phyloP scores from a whole-genome alignment of 2,329 filamentous ascomycete genomes.

The Hypoxylon sp. region DNA sequence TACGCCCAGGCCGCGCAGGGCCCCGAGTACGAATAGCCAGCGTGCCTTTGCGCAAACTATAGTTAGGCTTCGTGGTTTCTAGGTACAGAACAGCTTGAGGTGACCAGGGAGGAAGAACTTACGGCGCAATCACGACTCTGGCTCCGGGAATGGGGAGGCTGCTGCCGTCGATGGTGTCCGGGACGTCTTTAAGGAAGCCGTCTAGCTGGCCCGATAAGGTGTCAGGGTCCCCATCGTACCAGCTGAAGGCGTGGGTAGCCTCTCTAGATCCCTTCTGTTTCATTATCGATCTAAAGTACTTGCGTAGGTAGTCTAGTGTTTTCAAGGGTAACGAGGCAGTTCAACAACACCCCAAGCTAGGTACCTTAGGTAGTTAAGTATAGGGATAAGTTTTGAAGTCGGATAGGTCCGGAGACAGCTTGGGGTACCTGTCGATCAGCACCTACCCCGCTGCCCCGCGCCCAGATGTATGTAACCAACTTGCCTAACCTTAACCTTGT shows the following conservation, averaged over 20 bases:
- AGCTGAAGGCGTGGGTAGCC: conserved; percentile 85
- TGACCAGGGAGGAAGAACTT: conserved; percentile 55
- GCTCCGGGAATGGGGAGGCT: conserved; percentile 77
- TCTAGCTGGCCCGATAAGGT: conserved; percentile 78
- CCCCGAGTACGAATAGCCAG: conserved; percentile 93
- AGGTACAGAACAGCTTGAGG: conserved; percentile 12
- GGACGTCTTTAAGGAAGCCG: conserved; percentile 78
- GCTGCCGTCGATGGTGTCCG: conserved; percentile 69
- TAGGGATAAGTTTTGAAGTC: conserved; percentile 7
- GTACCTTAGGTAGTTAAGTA: too few relatives aligned
- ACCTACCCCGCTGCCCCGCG: conserved; percentile 38
- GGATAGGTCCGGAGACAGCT: conserved; percentile 22
- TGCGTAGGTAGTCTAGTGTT: conserved; percentile 1
- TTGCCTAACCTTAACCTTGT: conserved; percentile 24
- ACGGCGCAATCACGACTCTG: conserved; percentile 93
- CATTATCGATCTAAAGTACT: conserved; percentile 41
- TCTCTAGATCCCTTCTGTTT: conserved; percentile 54
- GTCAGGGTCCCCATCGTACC: conserved; percentile 77
- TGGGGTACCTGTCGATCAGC: conserved; percentile 31
- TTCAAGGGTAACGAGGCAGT: conserved; percentile 11
- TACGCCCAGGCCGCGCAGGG: conserved; percentile 95
- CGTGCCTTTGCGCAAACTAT: conserved; percentile 72
- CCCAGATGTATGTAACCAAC: too few relatives aligned
- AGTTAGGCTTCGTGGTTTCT: conserved; percentile 31
- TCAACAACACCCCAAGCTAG: background rate